Conservation (phyloP, 1,284 basidiomycete species). For the Microstroma glucosiphilum region DNA sequence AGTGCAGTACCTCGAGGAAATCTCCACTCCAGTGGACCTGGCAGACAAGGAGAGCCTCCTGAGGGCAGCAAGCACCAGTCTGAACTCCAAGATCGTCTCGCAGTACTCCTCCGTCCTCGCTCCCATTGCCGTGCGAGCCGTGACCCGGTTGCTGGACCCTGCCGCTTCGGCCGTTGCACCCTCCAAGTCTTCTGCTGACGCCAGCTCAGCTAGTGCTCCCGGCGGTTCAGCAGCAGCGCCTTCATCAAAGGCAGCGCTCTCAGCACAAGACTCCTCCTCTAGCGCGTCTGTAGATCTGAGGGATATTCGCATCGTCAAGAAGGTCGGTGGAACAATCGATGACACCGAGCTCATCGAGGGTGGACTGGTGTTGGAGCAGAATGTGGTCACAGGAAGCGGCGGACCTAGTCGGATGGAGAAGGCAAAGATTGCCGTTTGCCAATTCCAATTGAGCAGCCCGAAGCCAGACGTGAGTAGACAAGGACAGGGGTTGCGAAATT, state of each 20-base stretch:
- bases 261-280: constrained; percentile 20
- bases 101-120: constrained; percentile 97
- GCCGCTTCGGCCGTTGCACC: constrained; percentile 8
- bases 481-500: constrained; percentile 41
- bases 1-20: constrained; percentile 87
- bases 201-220: constrained; percentile 17
- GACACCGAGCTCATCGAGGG: constrained; percentile 89
- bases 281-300: constrained; percentile 69
- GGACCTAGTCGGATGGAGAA: constrained; percentile 95
- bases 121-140: constrained; percentile 94
- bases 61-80: constrained; percentile 85
- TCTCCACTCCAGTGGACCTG: constrained; percentile 86
- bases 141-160: constrained; percentile 53
- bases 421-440: constrained; percentile 95
- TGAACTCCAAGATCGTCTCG: constrained; percentile 98
- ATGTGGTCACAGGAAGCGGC: constrained; percentile 79
- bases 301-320: constrained; percentile 94
- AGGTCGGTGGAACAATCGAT: constrained; percentile 97
- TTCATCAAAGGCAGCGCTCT: not conserved
- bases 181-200: constrained; percentile 15
- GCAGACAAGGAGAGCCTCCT: constrained; percentile 79
- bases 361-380: constrained; percentile 92
- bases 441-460: constrained; percentile 95
- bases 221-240: constrained; percentile 3
- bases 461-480: constrained; percentile 75